These are phyloP conservation scores for Phialemonium atrogriseum DNA, from an alignment of 2,329 filamentous ascomycete genomes.

Conservation along the genomic window DNA sequence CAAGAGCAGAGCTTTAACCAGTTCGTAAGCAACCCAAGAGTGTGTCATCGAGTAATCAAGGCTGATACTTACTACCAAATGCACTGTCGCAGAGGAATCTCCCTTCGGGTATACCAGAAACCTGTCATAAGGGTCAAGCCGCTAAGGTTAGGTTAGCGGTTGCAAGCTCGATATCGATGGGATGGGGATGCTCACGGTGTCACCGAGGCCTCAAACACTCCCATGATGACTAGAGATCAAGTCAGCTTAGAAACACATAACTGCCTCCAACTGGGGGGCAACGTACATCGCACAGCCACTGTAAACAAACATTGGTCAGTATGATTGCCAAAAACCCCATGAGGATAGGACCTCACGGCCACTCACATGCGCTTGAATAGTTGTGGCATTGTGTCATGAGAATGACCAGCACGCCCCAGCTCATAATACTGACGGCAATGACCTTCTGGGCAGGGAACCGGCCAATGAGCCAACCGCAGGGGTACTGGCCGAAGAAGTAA, in stretches of 20 bases:
- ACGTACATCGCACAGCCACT: too few species aligned
- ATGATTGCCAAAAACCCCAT: too few species aligned
- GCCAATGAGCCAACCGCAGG: slow-evolving; percentile 29
- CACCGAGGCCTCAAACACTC: slow-evolving; percentile 23
- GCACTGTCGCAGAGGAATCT: slow-evolving; percentile 26
- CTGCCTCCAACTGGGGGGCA: too few species aligned
- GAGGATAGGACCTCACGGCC: too few species aligned
- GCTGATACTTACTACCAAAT: slow-evolving; percentile 19
- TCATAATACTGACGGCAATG: slow-evolving; percentile 19
- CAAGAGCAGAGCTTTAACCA: slow-evolving; percentile 12
- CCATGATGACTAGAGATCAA: slow-evolving; percentile 18
- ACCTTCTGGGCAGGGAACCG: slow-evolving; percentile 26
- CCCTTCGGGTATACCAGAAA: slow-evolving; percentile 25
- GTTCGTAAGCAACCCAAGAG: not conserved
- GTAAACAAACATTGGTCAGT: too few species aligned
- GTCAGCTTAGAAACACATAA: too few species aligned
- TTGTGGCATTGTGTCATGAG: slow-evolving; percentile 22
- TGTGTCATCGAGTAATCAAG: not conserved
- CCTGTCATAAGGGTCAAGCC: slow-evolving; percentile 24
- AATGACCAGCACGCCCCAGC: slow-evolving; percentile 25
- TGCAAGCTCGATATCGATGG: too few species aligned
- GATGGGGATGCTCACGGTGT: slow-evolving; percentile 19
- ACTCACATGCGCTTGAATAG: slow-evolving; percentile 14
- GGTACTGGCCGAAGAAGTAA: slow-evolving; percentile 31
- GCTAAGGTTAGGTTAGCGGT: too few species aligned